A percentile compares a stretch with the other conserved stretches of the same genome.
phyloP scores from a whole-genome alignment of 306 rosid species.

The cucumber (Cucumis sativus) region DNA sequence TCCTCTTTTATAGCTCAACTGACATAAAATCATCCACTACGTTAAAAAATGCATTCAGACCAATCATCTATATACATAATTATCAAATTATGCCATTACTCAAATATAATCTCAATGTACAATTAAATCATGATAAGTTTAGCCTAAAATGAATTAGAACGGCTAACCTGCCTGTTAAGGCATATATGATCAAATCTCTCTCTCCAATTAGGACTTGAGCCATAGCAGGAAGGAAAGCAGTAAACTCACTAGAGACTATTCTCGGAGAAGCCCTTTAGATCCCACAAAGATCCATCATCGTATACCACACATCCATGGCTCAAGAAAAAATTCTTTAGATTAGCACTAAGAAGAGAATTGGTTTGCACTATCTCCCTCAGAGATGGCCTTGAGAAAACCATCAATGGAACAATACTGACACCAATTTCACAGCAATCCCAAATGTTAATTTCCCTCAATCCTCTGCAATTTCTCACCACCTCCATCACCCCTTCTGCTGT shows the following conservation, averaged over 20 bases:
- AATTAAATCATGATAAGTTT: neutral
- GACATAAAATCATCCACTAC: too few species aligned
- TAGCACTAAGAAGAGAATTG: slow-evolving; percentile 9
- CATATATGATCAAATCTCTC: too few species aligned
- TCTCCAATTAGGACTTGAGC: neutral
- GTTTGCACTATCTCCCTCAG: slow-evolving; percentile 45
- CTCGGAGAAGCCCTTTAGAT: neutral
- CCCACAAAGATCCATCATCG: neutral
- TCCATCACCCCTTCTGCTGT: slow-evolving; percentile 46
- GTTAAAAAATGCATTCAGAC: too few species aligned
- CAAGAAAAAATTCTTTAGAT: slow-evolving; percentile 22
- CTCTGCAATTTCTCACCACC: slow-evolving; percentile 36
- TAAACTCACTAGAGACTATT: neutral
- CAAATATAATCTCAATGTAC: neutral
- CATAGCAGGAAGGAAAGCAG: neutral
- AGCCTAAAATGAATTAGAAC: neutral
- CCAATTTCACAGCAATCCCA: slow-evolving; percentile 23
- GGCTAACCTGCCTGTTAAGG: too few species aligned
- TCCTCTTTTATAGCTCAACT: too few species aligned
- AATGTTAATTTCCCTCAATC: slow-evolving; percentile 50
- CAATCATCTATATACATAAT: neutral
- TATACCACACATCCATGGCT: slow-evolving; percentile 44
- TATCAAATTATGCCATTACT: neutral
- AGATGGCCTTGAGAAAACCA: slow-evolving; percentile 35
- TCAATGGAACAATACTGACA: slow-evolving; percentile 26